A percentile compares a stretch with the other conserved stretches of the same genome.
These are phyloP conservation scores for Apocynum venetum DNA, from an alignment of 257 asterid genomes.

Conservation along the genomic window DNA sequence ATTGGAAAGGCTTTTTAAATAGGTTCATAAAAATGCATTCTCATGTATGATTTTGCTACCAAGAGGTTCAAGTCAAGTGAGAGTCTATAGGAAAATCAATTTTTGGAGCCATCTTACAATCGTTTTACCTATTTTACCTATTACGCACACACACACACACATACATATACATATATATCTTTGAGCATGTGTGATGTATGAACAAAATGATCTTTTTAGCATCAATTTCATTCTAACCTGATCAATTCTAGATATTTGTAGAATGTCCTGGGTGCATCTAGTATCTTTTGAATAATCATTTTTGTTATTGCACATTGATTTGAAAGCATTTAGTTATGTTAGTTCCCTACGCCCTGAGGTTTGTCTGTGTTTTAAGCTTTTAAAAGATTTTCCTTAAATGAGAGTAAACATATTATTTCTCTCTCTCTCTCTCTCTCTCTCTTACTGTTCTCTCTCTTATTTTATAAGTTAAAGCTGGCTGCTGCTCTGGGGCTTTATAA, in stretches of 20 bases:
- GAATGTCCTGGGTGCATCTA: too few relatives aligned
- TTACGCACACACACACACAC: too few relatives aligned
- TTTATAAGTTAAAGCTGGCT: not conserved
- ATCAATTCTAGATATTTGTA: not conserved
- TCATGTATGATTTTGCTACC: not conserved
- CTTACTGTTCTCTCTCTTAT: too few relatives aligned
- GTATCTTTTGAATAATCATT: too few relatives aligned
- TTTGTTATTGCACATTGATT: too few relatives aligned
- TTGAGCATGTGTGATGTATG: not conserved
- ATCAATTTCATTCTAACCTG: not conserved
- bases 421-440: too few relatives aligned
- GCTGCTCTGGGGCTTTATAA: not conserved
- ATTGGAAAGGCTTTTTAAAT: too few relatives aligned
- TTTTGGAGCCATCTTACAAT: not conserved
- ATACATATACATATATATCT: too few relatives aligned
- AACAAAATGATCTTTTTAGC: not conserved
- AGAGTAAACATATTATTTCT: not conserved
- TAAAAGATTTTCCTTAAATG: not conserved
- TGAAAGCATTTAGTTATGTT: too few relatives aligned
- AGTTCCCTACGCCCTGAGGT: too few relatives aligned
- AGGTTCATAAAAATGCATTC: not conserved
- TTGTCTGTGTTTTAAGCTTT: too few relatives aligned
- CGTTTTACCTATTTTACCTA: not conserved
- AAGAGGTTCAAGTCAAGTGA: not conserved
- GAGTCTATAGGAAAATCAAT: not conserved